These are phyloP conservation scores for Suillus tomentosus DNA, from an alignment of 768 basidiomycete species.

Conservation along the genomic window DNA sequence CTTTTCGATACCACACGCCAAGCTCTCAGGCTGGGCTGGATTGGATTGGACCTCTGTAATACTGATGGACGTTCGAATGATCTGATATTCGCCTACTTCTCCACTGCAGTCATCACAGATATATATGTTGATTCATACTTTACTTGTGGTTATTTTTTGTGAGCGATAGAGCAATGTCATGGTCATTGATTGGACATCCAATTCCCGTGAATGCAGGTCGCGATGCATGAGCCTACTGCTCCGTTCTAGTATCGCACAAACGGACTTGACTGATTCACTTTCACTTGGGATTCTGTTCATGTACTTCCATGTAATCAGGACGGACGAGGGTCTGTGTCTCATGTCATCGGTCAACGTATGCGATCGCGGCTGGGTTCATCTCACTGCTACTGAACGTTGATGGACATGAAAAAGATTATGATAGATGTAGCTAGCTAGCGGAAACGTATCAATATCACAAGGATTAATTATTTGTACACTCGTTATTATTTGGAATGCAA, in stretches of 20 bases:
- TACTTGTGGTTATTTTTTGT: background rate
- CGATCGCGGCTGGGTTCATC: background rate
- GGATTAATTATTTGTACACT: background rate
- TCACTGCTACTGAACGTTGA: background rate
- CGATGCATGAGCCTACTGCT: too few species aligned
- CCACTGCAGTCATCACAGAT: background rate
- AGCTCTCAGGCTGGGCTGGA: too few species aligned
- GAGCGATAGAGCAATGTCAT: background rate
- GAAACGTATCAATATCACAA: background rate
- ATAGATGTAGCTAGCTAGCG: background rate
- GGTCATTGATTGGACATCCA: background rate
- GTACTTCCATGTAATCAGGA: too few species aligned
- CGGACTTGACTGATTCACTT: conserved; percentile 17
- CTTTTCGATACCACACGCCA: background rate
- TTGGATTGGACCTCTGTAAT: background rate
- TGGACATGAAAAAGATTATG: background rate
- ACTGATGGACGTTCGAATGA: background rate
- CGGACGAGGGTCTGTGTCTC: too few species aligned
- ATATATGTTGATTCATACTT: background rate
- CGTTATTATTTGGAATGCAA: background rate
- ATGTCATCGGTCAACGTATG: background rate
- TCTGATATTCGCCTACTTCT: background rate
- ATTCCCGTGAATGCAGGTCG: too few species aligned
- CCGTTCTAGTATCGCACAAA: background rate
- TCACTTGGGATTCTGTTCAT: conserved; percentile 52